A percentile compares a stretch with the other conserved stretches of the same genome.
Evolutionary conservation across 176 grass and related monocot species (phyloP).

Genomic region (Chrysopogon serrulatus): DNA sequence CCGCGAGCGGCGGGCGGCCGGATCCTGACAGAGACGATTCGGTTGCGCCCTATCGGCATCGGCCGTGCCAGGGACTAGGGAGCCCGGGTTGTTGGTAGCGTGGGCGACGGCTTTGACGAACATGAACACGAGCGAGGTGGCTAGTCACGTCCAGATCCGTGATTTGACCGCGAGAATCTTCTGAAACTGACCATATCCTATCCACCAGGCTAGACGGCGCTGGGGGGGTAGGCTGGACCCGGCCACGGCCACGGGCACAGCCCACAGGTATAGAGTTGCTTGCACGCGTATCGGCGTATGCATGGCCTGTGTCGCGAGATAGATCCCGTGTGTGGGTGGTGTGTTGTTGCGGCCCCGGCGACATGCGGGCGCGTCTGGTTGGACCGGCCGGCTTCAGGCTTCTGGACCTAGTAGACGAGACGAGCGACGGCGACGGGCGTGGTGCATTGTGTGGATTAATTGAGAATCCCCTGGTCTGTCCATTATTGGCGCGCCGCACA

Average conservation of each 20-base stretch:
- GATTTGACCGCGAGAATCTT: background rate
- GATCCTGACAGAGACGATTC: slow-evolving; percentile 1
- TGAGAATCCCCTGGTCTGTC: background rate
- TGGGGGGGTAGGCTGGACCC: no score
- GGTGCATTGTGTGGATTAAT: background rate
- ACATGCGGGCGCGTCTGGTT: slow-evolving; percentile 27
- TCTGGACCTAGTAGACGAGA: background rate
- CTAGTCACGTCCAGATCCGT: slow-evolving; percentile 10
- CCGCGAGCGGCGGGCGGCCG: slow-evolving; percentile 20
- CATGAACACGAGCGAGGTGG: background rate
- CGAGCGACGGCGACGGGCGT: background rate
- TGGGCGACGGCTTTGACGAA: background rate
- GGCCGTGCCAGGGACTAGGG: background rate
- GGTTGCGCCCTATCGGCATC: background rate
- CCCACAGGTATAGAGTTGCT: background rate
- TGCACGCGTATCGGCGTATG: background rate
- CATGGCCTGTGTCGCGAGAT: background rate
- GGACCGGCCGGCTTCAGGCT: slow-evolving; percentile 4
- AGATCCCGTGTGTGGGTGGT: background rate
- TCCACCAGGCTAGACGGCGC: background rate
- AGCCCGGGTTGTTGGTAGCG: background rate
- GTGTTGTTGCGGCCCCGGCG: background rate
- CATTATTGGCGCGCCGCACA: background rate
- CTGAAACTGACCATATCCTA: background rate
- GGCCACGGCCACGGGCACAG: no score